phyloP scores from a whole-genome alignment of 2,329 filamentous ascomycete species.

The Lachnellula suecica region DNA sequence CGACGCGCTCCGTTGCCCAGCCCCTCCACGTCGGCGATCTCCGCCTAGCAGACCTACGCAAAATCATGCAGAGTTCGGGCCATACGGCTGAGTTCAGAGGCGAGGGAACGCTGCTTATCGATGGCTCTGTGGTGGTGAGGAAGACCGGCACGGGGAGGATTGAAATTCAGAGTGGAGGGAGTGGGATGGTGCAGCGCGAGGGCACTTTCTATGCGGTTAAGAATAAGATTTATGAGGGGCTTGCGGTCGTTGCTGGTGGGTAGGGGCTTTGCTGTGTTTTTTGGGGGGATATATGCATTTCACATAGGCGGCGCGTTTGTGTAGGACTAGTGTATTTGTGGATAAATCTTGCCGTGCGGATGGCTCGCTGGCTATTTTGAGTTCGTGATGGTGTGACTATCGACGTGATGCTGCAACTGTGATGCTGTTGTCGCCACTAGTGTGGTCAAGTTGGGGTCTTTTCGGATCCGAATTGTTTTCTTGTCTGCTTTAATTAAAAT shows the following conservation, averaged over 20 bases:
- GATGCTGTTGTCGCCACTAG: no score
- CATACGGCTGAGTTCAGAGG: constrained; percentile 91
- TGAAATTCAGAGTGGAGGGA: constrained; percentile 75
- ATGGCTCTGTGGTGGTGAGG: constrained; percentile 82
- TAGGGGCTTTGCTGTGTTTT: background rate
- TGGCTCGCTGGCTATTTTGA: no score
- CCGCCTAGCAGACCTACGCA: constrained; percentile 81
- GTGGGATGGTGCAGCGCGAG: constrained; percentile 43
- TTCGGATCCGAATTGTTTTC: no score
- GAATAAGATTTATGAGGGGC: constrained; percentile 86
- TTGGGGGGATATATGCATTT: constrained; percentile 5
- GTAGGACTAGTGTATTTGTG: constrained; percentile 20
- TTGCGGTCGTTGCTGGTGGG: constrained; percentile 74
- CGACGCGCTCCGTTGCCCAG: constrained; percentile 74
- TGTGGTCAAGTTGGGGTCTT: no score
- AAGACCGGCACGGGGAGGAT: constrained; percentile 87
- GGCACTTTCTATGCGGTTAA: constrained; percentile 85
- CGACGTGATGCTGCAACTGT: no score
- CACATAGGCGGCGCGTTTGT: constrained; percentile 7
- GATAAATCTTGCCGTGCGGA: background rate
- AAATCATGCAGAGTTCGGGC: constrained; percentile 77
- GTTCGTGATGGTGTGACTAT: no score
- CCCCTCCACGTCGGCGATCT: constrained; percentile 94
- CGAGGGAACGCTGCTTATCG: constrained; percentile 87
- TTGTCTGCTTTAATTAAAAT: no score